A percentile compares a stretch with the other conserved stretches of the same genome.
Evolutionary conservation across 306 rosid species (phyloP).

Genomic region (Gynostemma pentaphyllum): DNA sequence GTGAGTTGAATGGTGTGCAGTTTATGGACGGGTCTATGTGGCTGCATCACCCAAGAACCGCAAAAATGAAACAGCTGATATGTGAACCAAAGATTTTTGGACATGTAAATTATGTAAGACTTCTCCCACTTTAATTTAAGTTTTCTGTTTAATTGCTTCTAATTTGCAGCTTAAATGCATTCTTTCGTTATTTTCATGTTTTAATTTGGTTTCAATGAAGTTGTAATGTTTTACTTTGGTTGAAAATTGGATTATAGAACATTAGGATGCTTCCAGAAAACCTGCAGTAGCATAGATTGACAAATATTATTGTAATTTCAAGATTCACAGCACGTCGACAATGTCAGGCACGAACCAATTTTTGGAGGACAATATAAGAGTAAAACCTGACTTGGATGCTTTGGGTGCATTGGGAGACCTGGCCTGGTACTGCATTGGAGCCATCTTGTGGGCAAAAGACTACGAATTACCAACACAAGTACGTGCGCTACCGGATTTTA

Average conservation of each 20-base stretch:
- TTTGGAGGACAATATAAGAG: slow-evolving; percentile 45
- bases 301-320: not conserved
- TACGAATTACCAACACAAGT: slow-evolving; percentile 44
- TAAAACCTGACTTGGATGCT: slow-evolving; percentile 48
- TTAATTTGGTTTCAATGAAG: too few relatives aligned
- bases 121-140: not conserved
- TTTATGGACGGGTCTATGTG: slow-evolving; percentile 84
- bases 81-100: slow-evolving; percentile 29
- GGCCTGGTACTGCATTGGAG: slow-evolving; percentile 75
- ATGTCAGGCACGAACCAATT: slow-evolving; percentile 24
- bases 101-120: slow-evolving; percentile 32
- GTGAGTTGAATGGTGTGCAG: slow-evolving; percentile 56
- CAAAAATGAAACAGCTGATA: slow-evolving; percentile 36
- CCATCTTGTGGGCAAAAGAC: slow-evolving; percentile 59
- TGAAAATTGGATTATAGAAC: too few relatives aligned
- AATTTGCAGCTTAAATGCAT: not conserved
- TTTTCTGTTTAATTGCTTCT: not conserved
- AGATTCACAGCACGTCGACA: slow-evolving; percentile 71
- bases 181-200: not conserved
- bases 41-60: slow-evolving; percentile 78
- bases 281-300: too few relatives aligned
- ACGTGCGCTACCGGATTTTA: slow-evolving; percentile 40
- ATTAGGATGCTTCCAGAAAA: too few relatives aligned
- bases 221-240: too few relatives aligned
- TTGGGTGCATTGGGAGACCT: slow-evolving; percentile 69